These are phyloP conservation scores for Evansstolkia leycettana DNA, from an alignment of 495 filamentous ascomycete species.

Conservation along the genomic window DNA sequence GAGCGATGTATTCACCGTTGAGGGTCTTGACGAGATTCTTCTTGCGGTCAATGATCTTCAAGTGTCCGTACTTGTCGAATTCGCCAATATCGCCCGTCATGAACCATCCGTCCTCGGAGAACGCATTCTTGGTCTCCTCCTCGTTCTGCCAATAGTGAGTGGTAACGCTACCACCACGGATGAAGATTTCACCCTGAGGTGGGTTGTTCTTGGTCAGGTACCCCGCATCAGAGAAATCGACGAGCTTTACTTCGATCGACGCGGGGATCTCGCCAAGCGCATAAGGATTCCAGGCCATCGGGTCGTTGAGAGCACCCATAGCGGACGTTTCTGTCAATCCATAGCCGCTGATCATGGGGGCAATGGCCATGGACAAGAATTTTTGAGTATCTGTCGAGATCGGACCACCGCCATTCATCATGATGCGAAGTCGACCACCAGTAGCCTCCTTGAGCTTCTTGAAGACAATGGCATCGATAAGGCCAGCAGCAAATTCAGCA, in stretches of 20 bases:
- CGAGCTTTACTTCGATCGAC: constrained; percentile 80
- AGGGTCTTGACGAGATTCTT: constrained; percentile 96
- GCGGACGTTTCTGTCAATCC: constrained; percentile 91
- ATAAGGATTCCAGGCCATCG: constrained; percentile 74
- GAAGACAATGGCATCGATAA: constrained; percentile 72
- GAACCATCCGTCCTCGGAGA: constrained; percentile 81
- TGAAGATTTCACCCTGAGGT: constrained; percentile 92
- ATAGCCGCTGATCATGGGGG: constrained; percentile 87
- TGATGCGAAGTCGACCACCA: constrained; percentile 65
- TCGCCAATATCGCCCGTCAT: constrained; percentile 93
- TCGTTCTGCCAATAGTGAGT: constrained; percentile 70
- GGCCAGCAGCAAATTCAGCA: constrained; percentile 40
- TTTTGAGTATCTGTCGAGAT: constrained; percentile 76
- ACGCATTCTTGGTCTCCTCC: constrained; percentile 65
- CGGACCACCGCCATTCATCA: constrained; percentile 80
- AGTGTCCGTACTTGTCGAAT: constrained; percentile 68
- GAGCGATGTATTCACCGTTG: constrained; percentile 94
- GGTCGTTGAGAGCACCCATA: constrained; percentile 88
- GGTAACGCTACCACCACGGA: constrained; percentile 67
- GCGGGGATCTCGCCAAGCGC: constrained; percentile 74
- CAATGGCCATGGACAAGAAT: constrained; percentile 81
- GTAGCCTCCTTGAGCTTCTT: constrained; percentile 88
- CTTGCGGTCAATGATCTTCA: constrained; percentile 91
- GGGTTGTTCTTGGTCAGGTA: constrained; percentile 79
- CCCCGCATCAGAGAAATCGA: constrained; percentile 89